These are phyloP conservation scores for Fusarium zealandicum DNA, from an alignment of 2,329 filamentous ascomycete genomes.

Conservation along the genomic window DNA sequence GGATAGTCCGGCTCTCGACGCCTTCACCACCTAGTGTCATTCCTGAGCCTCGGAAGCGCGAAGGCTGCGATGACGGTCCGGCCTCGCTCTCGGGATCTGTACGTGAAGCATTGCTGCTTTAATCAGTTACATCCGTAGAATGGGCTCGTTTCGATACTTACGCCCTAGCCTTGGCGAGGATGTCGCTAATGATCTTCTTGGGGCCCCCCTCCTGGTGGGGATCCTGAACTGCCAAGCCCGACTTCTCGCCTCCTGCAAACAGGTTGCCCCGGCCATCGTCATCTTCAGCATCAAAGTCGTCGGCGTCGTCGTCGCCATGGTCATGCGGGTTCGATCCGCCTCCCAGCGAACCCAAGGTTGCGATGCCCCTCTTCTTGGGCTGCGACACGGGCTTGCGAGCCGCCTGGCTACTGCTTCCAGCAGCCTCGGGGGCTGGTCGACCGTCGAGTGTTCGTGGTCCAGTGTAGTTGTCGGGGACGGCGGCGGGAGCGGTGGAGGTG, in stretches of 20 bases:
- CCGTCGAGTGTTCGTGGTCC: slow-evolving; percentile 70
- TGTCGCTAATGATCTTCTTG: slow-evolving; percentile 66
- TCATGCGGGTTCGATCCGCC: slow-evolving; percentile 57
- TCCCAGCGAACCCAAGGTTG: slow-evolving; percentile 65
- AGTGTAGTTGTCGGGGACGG: slow-evolving; percentile 56
- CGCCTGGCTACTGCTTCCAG: slow-evolving; percentile 39
- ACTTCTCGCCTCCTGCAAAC: slow-evolving; percentile 88
- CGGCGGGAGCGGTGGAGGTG: slow-evolving; percentile 51
- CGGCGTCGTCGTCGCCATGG: slow-evolving; percentile 66
- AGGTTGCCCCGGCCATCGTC: slow-evolving; percentile 70
- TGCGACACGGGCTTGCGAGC: slow-evolving; percentile 50
- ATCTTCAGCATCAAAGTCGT: slow-evolving; percentile 63
- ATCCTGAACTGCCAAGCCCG: slow-evolving; percentile 72
- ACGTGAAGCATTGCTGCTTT: slow-evolving; percentile 65
- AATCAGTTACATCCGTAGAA: slow-evolving; percentile 8
- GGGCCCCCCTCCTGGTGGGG: slow-evolving; percentile 59
- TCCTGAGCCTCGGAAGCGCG: slow-evolving; percentile 73
- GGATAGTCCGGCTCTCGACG: slow-evolving; percentile 71
- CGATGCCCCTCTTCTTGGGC: slow-evolving; percentile 66
- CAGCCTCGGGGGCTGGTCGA: slow-evolving; percentile 59
- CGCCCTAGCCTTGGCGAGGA: slow-evolving; percentile 70
- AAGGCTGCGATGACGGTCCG: slow-evolving; percentile 57
- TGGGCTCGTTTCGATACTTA: slow-evolving; percentile 44
- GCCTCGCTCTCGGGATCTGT: slow-evolving; percentile 59
- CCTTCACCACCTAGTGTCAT: slow-evolving; percentile 83